These are phyloP conservation scores for Phaeodactylum tricornutum DNA, from an alignment of 108 stramenopile species.

Conservation along the genomic window DNA sequence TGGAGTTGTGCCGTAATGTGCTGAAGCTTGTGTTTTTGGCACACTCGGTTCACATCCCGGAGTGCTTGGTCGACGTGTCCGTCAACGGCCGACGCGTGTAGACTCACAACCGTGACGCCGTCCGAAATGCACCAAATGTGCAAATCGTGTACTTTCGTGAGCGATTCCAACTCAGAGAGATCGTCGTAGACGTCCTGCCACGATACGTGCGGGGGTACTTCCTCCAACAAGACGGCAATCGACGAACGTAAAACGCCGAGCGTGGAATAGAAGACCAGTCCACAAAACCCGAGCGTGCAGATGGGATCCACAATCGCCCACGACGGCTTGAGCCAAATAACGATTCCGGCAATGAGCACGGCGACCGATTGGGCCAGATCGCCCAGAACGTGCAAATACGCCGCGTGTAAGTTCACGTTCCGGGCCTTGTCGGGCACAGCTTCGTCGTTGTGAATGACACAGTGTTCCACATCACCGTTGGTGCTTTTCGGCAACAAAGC, in stretches of 20 bases:
- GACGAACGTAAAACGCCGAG: slow-evolving; percentile 53
- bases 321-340: slow-evolving; percentile 82
- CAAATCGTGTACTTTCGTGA: slow-evolving; percentile 81
- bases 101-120: slow-evolving; percentile 39
- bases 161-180: slow-evolving; percentile 43
- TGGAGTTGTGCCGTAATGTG: too few relatives aligned
- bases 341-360: slow-evolving; percentile 81
- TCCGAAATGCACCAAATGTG: slow-evolving; percentile 86
- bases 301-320: slow-evolving; percentile 89
- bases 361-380: slow-evolving; percentile 90
- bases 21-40: too few relatives aligned
- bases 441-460: slow-evolving; percentile 1
- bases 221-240: slow-evolving; percentile 80
- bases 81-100: too few relatives aligned
- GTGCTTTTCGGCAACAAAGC: slow-evolving; percentile 3
- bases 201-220: slow-evolving; percentile 72
- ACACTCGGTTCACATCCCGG: too few relatives aligned
- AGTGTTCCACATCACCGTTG: slow-evolving; percentile 9
- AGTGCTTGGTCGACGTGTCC: too few relatives aligned
- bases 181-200: slow-evolving; percentile 46
- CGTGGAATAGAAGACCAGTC: slow-evolving; percentile 79
- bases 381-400: slow-evolving; percentile 88
- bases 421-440: background rate
- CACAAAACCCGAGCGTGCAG: slow-evolving; percentile 84
- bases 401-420: slow-evolving; percentile 55